Conservation (phyloP, 306 rosid genomes). For the Vigna radiata region DNA sequence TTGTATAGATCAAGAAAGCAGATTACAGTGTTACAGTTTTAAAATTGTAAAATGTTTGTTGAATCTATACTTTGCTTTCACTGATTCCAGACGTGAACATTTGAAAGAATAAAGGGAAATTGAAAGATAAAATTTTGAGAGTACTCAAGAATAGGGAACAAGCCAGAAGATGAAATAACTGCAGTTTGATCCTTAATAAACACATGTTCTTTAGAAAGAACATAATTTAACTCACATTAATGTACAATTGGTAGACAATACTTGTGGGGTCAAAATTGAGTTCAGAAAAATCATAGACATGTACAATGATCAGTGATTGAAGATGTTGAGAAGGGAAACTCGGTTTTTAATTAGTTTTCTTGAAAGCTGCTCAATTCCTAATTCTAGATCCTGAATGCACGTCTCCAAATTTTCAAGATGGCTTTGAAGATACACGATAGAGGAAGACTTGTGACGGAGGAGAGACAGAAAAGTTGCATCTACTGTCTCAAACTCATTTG, state of each 20-base stretch:
- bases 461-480: conserved; percentile 42
- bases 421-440: background rate
- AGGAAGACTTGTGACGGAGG: conserved; percentile 15
- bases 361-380: conserved; percentile 15
- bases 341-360: conserved; percentile 34
- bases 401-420: conserved; percentile 31
- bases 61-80: background rate
- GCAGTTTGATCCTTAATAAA: background rate
- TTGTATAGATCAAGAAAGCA: background rate
- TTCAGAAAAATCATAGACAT: background rate
- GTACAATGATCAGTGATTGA: conserved; percentile 26
- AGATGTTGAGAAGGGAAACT: conserved; percentile 45
- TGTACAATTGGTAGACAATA: conserved; percentile 28
- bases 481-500: conserved; percentile 29
- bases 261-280: conserved; percentile 19
- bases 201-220: background rate
- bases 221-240: conserved; percentile 19
- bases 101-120: background rate
- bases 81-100: background rate
- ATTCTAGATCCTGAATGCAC: conserved; percentile 43
- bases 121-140: background rate
- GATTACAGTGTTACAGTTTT: background rate
- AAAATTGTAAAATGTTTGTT: background rate
- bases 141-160: background rate
- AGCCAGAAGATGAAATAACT: conserved; percentile 6